phyloP scores from a whole-genome alignment of 345 rosid species.

The Brassica incana region DNA sequence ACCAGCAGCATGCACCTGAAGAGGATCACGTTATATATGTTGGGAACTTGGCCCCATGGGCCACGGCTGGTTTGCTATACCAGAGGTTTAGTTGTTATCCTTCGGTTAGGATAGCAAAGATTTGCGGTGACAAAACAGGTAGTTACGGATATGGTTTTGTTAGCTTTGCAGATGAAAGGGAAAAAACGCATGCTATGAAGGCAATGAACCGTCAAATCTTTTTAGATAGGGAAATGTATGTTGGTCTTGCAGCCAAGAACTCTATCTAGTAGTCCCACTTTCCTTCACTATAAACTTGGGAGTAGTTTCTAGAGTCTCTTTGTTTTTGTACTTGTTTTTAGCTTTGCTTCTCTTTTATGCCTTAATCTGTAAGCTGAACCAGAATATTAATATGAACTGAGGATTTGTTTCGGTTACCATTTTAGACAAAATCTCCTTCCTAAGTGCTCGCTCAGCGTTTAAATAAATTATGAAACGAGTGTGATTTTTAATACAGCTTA shows the following conservation, averaged over 20 bases:
- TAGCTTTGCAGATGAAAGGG: not conserved
- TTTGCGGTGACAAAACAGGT: not conserved
- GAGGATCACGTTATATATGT: not conserved
- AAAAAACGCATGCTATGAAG: not conserved
- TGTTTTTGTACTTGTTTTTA: not conserved
- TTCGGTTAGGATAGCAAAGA: not conserved
- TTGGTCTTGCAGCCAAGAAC: not conserved
- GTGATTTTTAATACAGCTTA: constrained; percentile 7
- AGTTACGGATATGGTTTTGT: not conserved
- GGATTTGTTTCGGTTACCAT: not conserved
- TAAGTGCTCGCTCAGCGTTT: not conserved
- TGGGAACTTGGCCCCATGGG: not conserved
- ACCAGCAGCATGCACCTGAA: not conserved
- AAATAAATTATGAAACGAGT: not conserved
- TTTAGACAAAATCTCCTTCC: not conserved
- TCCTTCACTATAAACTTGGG: not conserved
- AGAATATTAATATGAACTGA: not conserved
- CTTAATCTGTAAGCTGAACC: not conserved
- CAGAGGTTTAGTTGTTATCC: not conserved
- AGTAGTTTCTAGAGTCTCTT: not conserved
- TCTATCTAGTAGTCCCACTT: not conserved
- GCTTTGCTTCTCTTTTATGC: not conserved
- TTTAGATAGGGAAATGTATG: not conserved
- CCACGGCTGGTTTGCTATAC: not conserved
- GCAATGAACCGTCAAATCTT: not conserved